Evolutionary conservation across 257 asterid species (phyloP), one percentile per base, ranked within the genome.

Genomic region (Ilex aquifolium): DNA sequence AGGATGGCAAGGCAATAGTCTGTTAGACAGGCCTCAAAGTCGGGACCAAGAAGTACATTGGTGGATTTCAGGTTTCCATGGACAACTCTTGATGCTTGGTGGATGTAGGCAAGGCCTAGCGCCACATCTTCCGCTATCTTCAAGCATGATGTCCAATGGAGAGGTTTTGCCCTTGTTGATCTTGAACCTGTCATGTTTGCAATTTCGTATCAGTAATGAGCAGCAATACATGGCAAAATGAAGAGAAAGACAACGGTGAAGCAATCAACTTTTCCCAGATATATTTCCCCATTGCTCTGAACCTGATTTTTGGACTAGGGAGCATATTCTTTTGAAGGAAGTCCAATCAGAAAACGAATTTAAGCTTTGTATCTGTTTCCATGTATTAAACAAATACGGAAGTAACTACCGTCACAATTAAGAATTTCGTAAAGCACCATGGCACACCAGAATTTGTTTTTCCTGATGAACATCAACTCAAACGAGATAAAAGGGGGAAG

Each of bases 111-210:
- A 7, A 93, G 87, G 42, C 96, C 99, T 68, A 87, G 94, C 27
- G 96, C 97, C 51, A 87, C 94, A 42, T 93, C 99, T 76, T 90
- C 99, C 0, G 96, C 96, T 13, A 93, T 87, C 79, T 93, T 93
- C 57, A 93, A 85, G 66, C 99, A 93, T 2, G 99, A 93, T 0
- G 99, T 93, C 99, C 97, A 90, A 71, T 93, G 99, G 30, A 90
- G 97, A 60, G 99, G 92, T 76, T 80, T 93, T 10, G 97, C 84
- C 74, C 95, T 72, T 1, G 85, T 74, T 40, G 97, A 91, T 77
- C 91, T 82, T 53, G 93, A 82, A 74, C 93, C 93, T 85, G 70
- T 17, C n/a, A 12, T 21, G 27, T 11, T 49, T 49, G 54, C 54
- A 12, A 49, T 3, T n/a, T 49, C 10, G 54, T 49, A 49, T 49